Evolutionary conservation across 495 filamentous ascomycete genomes (phyloP), one percentile per base, ranked within the genome.

Genomic region (Margaritispora aquatica): DNA sequence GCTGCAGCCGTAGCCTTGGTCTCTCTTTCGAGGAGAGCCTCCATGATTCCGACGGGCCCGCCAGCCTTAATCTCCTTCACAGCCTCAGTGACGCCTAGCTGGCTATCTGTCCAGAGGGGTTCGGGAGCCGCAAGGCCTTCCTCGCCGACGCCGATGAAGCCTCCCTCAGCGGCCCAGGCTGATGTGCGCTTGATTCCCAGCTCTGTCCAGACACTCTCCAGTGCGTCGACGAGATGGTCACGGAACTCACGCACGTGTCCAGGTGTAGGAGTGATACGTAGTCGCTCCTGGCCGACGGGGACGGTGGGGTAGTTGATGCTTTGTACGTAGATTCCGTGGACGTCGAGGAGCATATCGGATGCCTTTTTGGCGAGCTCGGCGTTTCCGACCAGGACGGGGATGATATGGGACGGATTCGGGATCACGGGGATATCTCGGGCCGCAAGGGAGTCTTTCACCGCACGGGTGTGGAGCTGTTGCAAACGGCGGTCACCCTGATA

Each of bases 281-380:
- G 82, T 27, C 94, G 87, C 74, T 98, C 94, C 75, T 98, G 90
- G 15, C 94, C 94, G 4, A 93, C 88, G 1, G 94, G 94, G 1
- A 98, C 94, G 55, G 94, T 98, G 7, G 94, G 94, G 74, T 97
- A 98, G 75, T 98, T 98, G 80, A 98, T 97, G 57, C 90, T 90
- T 73, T 98, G 94, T 15, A 98, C 94, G 68, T 98, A 97, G 72
- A 98, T 97, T 49, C 84, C 84, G 73, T 94, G 86, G 58, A 94
- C 84, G 60, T 89, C 84, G 9, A 98, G 78, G 7, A 96, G 84
- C 69, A 92, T 82, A 70, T 98, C 94, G 26, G 85, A 90, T 7
- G 95, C 94, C 65, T 85, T 74, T 75, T 91, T 95, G 47, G 94
- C 94, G n/a, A 96, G 76, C 71, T 92, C 92, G 29, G 95, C 94